These are phyloP conservation scores for Daldinia caldariorum DNA, from an alignment of 495 filamentous ascomycete species.

Conservation along the genomic window DNA sequence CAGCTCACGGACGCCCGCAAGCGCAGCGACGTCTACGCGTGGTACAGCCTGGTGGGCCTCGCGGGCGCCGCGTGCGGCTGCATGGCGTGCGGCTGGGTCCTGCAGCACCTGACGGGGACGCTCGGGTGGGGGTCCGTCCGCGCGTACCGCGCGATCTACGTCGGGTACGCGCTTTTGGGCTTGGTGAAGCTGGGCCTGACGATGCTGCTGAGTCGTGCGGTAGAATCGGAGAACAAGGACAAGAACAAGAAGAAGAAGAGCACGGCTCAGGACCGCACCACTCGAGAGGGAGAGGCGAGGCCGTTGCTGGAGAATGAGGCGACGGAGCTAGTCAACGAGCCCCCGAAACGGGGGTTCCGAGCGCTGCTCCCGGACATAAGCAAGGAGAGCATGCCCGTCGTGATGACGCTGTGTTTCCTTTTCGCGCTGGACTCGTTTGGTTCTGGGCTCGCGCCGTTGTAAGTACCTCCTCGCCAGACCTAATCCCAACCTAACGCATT, in stretches of 20 bases:
- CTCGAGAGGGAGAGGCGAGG: constrained; percentile 26
- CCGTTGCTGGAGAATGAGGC: constrained; percentile 24
- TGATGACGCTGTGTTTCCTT: constrained; percentile 75
- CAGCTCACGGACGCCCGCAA: constrained; percentile 72
- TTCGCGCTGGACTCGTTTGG: constrained; percentile 81
- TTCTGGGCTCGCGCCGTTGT: constrained; percentile 74
- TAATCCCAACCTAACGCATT: not conserved
- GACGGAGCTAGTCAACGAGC: not conserved
- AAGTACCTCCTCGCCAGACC: constrained; percentile 14
- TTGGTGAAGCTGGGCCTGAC: constrained; percentile 47
- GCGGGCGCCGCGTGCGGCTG: constrained; percentile 45
- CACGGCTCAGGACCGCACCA: constrained; percentile 12
- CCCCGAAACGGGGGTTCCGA: constrained; percentile 25
- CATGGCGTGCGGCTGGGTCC: constrained; percentile 51
- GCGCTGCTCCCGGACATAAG: constrained; percentile 64
- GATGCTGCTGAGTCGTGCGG: constrained; percentile 44
- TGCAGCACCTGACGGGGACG: constrained; percentile 47
- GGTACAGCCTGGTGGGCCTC: constrained; percentile 66
- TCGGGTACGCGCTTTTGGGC: constrained; percentile 52
- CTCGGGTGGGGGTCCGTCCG: constrained; percentile 49
- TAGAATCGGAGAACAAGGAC: constrained; percentile 51
- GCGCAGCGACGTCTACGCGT: constrained; percentile 80
- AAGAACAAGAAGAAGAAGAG: too few species aligned
- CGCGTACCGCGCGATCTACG: constrained; percentile 55
- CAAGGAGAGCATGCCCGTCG: constrained; percentile 63